Evolutionary conservation across 179 eudicot species (phyloP), one percentile per base, ranked within the genome.

Genomic region (Nepenthes alata): DNA sequence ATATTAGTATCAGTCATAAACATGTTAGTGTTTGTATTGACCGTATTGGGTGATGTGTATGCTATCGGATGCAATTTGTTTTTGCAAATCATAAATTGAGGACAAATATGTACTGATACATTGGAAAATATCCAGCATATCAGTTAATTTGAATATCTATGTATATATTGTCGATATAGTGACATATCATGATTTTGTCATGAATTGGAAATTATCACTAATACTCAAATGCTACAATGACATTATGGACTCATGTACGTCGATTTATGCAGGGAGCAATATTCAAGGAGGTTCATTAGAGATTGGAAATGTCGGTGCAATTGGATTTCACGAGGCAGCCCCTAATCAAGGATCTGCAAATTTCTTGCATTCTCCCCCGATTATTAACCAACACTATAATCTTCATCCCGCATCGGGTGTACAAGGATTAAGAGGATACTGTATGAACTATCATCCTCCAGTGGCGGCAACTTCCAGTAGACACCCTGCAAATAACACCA

Each of bases 251-350:
- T 25, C 25, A 25, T 25, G 25, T 25, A 25, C 25, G 45, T 55
- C 45, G 45, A 35, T 66, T 70, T 52, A 70, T 74, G 15, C 75
- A 88, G 88, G 85, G 54, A 75, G 71, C 67, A 70, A 37, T 67
- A 60, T 71, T 3, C 71, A 64, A 57, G 83, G 82, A 67, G 74
- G 82, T 55, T 67, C 78, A 69, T 52, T 82, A 50, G 93, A 85
- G 57, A 65, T 77, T 47, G 81, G 80, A 41, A 80, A 69, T 74
- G 72, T 58, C 38, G 71, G 77, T 53, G 69, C 67, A 55, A 77
- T 72, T 38, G 83, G 83, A 67, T 84, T 80, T 75, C 89, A 80
- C 53, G 90, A 83, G 55, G 60, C 80, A 60, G 74, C 78, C 63
- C 71, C 37, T 67, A 77, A 73, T 61, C 74, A 81, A 78, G 74